Conservation (phyloP, 352 stramenopile species). For the Phytophthora hybrid region DNA sequence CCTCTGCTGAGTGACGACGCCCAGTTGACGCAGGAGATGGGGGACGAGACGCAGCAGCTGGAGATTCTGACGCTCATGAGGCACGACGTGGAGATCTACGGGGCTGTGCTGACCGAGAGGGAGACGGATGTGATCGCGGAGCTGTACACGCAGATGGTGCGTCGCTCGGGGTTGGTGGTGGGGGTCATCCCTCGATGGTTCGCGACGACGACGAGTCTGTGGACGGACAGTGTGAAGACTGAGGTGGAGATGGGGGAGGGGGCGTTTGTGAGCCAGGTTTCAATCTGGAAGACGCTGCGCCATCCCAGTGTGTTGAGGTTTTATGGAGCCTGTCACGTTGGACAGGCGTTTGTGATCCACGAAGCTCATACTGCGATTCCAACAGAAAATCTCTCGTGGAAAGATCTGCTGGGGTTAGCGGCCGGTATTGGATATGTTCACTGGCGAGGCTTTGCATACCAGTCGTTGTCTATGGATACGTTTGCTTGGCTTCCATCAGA, state of each 20-base stretch:
- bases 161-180: background rate
- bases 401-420: background rate
- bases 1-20: background rate
- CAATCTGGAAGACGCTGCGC: background rate
- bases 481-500: background rate
- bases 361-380: background rate
- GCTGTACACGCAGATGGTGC: background rate
- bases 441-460: background rate
- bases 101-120: background rate
- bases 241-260: background rate
- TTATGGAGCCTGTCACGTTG: background rate
- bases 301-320: background rate
- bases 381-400: background rate
- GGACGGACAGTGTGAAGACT: background rate
- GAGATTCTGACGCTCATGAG: background rate
- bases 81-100: slow-evolving; percentile 4
- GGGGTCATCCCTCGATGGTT: background rate
- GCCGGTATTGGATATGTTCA: background rate
- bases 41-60: background rate
- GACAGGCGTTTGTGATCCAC: background rate
- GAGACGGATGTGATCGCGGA: background rate
- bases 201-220: slow-evolving; percentile 1
- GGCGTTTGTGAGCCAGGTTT: background rate
- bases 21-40: background rate
- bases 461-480: background rate